Evolutionary conservation across 495 filamentous ascomycete genomes (phyloP).

Genomic region (Penicillium herquei): DNA sequence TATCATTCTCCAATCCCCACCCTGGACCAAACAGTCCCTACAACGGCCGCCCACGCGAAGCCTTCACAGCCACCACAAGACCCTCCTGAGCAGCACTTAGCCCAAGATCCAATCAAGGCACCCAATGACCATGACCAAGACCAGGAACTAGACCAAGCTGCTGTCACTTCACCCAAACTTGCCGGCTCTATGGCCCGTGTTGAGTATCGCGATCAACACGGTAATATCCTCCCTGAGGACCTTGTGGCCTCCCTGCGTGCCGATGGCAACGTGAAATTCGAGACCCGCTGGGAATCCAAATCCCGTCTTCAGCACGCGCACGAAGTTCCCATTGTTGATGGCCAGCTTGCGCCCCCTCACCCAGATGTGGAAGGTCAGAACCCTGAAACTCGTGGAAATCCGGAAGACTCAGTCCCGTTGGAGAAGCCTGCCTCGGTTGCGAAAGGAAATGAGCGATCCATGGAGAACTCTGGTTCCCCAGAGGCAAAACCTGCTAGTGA

Average conservation of each 20-base stretch:
- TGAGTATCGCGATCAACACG: constrained; percentile 93
- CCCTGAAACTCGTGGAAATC: constrained; percentile 55
- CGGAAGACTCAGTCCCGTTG: constrained; percentile 37
- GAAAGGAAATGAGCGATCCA: constrained; percentile 60
- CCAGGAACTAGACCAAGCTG: constrained; percentile 25
- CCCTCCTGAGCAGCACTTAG: background rate
- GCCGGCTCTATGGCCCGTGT: constrained; percentile 75
- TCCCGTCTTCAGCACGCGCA: constrained; percentile 56
- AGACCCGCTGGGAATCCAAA: constrained; percentile 89
- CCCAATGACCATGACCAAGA: background rate
- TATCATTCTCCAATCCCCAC: constrained; percentile 35
- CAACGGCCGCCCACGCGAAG: constrained; percentile 17
- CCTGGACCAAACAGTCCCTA: constrained; percentile 25
- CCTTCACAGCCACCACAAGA: constrained; percentile 4
- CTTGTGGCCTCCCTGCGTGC: constrained; percentile 75
- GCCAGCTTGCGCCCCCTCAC: constrained; percentile 71
- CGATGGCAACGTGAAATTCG: constrained; percentile 86
- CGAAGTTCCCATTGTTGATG: constrained; percentile 65
- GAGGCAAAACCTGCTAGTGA: constrained; percentile 74
- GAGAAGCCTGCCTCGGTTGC: constrained; percentile 49
- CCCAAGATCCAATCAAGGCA: background rate
- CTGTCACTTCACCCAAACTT: constrained; percentile 55
- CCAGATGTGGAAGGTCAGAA: constrained; percentile 77
- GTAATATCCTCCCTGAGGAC: constrained; percentile 79
- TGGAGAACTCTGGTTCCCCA: constrained; percentile 51